These are phyloP conservation scores for Pseudogymnoascus sp. DNA, from an alignment of 2,329 filamentous ascomycete species.

Conservation along the genomic window DNA sequence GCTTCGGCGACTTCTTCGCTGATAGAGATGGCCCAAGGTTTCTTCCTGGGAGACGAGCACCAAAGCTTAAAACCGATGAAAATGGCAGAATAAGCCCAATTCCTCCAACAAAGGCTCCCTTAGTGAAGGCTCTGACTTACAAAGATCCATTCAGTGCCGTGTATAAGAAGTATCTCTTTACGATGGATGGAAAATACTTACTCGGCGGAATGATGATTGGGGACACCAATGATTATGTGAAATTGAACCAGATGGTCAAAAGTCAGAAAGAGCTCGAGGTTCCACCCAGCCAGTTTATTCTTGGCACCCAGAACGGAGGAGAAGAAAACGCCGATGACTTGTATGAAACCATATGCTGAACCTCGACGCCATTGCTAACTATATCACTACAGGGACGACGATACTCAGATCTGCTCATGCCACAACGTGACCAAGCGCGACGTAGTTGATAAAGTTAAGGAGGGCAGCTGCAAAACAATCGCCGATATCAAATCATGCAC, in stretches of 20 bases:
- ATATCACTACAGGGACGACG: conserved; percentile 43
- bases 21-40: conserved; percentile 73
- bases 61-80: conserved; percentile 42
- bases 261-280: conserved; percentile 70
- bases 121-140: conserved; percentile 77
- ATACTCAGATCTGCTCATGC: conserved; percentile 85
- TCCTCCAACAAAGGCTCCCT: conserved; percentile 37
- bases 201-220: conserved; percentile 98
- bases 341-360: conserved; percentile 4
- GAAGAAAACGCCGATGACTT: conserved; percentile 66
- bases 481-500: conserved; percentile 82
- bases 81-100: conserved; percentile 34
- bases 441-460: conserved; percentile 62
- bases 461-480: conserved; percentile 71
- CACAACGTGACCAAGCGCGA: conserved; percentile 88
- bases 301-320: conserved; percentile 65
- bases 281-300: conserved; percentile 72
- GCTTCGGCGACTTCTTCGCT: conserved; percentile 89
- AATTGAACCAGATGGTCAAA: conserved; percentile 80
- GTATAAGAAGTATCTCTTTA: conserved; percentile 93
- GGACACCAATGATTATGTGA: conserved; percentile 83
- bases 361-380: not conserved
- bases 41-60: conserved; percentile 51
- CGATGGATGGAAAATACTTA: conserved; percentile 78
- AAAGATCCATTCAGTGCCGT: conserved; percentile 80